phyloP scores from a whole-genome alignment of 306 rosid species.

The Dryas octopetala region DNA sequence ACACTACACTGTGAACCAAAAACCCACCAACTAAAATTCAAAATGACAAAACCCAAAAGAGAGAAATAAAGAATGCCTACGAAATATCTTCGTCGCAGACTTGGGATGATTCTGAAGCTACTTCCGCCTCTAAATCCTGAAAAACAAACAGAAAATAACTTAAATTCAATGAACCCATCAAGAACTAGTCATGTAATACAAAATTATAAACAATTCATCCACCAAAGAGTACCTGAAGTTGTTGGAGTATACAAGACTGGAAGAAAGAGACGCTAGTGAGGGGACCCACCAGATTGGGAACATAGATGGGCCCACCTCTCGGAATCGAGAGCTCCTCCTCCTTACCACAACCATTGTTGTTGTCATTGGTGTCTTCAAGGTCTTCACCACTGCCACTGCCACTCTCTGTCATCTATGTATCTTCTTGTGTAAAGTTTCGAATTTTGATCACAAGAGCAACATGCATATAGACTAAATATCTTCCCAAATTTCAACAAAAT shows the following conservation, averaged over 20 bases:
- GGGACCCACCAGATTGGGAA: slow-evolving; percentile 54
- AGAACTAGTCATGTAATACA: neutral
- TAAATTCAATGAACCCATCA: neutral
- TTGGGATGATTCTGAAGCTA: slow-evolving; percentile 39
- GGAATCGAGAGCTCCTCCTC: slow-evolving; percentile 37
- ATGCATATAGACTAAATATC: neutral
- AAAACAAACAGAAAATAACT: neutral
- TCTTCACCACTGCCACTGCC: neutral
- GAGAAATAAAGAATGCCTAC: slow-evolving; percentile 32
- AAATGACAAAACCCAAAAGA: neutral
- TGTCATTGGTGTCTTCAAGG: neutral
- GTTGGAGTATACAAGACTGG: slow-evolving; percentile 43
- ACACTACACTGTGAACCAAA: neutral
- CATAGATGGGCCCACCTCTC: slow-evolving; percentile 83
- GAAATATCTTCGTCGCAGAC: slow-evolving; percentile 48
- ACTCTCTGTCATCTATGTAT: slow-evolving; percentile 6
- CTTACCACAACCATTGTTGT: neutral
- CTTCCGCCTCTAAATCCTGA: slow-evolving; percentile 57
- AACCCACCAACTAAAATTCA: neutral
- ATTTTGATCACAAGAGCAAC: neutral
- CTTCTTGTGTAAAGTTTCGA: neutral
- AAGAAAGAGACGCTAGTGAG: slow-evolving; percentile 52
- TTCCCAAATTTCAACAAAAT: neutral
- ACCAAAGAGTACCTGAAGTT: slow-evolving; percentile 52
- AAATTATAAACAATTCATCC: neutral